Evolutionary conservation across 768 basidiomycete genomes (phyloP).

Genomic region (Kwoniella bestiolae): DNA sequence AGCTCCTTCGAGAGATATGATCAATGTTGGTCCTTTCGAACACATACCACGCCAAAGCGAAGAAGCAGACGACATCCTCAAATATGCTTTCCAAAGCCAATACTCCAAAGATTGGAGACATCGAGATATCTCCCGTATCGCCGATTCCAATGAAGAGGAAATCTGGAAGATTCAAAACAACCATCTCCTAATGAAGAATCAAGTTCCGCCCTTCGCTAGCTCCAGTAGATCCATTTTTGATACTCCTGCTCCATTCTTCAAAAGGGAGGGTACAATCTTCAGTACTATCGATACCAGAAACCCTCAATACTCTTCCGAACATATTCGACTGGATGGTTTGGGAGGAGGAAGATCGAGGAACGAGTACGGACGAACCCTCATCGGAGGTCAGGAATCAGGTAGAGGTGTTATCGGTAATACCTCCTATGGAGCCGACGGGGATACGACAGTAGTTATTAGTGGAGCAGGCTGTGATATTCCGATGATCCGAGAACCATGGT

Average conservation of each 20-base stretch:
- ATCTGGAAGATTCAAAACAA: not conserved
- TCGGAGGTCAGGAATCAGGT: constrained; percentile 33
- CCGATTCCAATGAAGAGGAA: not conserved
- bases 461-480: constrained; percentile 34
- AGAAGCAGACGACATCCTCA: constrained; percentile 2
- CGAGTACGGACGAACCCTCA: constrained; percentile 24
- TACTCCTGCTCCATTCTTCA: not conserved
- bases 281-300: not conserved
- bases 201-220: not conserved
- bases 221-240: not conserved
- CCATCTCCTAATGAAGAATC: constrained; percentile 4
- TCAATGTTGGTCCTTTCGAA: not conserved
- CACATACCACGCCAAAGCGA: not conserved
- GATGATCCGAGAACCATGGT: constrained; percentile 16
- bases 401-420: constrained; percentile 34
- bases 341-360: constrained; percentile 24
- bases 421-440: not conserved
- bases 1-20: not conserved
- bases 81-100: constrained; percentile 16
- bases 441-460: constrained; percentile 6
- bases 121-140: not conserved
- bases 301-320: not conserved
- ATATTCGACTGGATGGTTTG: constrained; percentile 22
- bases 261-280: not conserved
- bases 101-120: constrained; percentile 6